Conservation (phyloP, 371 early-diverging fungal species). For the Amoeboaphelidium protococcarum region DNA sequence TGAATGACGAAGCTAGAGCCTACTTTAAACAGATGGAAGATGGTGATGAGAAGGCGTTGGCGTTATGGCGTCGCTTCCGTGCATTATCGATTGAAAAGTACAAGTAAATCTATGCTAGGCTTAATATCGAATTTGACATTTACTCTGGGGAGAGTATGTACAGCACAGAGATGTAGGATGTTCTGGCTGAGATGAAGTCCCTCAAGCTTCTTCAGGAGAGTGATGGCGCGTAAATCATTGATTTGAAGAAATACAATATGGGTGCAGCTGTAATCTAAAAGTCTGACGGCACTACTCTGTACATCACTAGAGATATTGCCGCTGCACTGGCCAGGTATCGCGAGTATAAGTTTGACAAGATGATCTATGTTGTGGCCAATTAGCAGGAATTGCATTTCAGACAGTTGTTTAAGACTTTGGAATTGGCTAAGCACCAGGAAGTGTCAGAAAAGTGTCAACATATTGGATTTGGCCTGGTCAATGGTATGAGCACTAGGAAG, state of each 20-base stretch:
- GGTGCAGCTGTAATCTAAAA: slow-evolving; percentile 70
- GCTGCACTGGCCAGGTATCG: slow-evolving; percentile 83
- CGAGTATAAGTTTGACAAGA: slow-evolving; percentile 67
- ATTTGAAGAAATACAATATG: slow-evolving; percentile 55
- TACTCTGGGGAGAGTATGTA: slow-evolving; percentile 97
- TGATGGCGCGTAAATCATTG: slow-evolving; percentile 64
- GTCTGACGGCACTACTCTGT: slow-evolving; percentile 87
- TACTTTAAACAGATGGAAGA: slow-evolving; percentile 97
- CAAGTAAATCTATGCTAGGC: slow-evolving; percentile 67
- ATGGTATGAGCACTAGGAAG: slow-evolving; percentile 85
- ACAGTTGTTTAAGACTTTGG: slow-evolving; percentile 84
- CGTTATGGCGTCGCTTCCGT: slow-evolving; percentile 77
- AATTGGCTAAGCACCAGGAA: slow-evolving; percentile 45
- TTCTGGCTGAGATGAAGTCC: slow-evolving; percentile 2
- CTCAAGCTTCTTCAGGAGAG: slow-evolving; percentile 35
- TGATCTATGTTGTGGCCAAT: slow-evolving; percentile 85
- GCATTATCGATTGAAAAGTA: slow-evolving; percentile 84
- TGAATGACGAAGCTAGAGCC: slow-evolving; percentile 72
- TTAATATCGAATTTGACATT: slow-evolving; percentile 86
- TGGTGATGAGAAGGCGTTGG: slow-evolving; percentile 58
- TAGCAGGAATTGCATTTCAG: slow-evolving; percentile 90
- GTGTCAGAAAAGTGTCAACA: slow-evolving; percentile 63
- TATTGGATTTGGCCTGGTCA: slow-evolving; percentile 91
- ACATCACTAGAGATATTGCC: slow-evolving; percentile 95
- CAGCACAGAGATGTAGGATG: slow-evolving; percentile 27